Conservation (phyloP, 495 filamentous ascomycete genomes). For the Aspergillus egyptiacus region DNA sequence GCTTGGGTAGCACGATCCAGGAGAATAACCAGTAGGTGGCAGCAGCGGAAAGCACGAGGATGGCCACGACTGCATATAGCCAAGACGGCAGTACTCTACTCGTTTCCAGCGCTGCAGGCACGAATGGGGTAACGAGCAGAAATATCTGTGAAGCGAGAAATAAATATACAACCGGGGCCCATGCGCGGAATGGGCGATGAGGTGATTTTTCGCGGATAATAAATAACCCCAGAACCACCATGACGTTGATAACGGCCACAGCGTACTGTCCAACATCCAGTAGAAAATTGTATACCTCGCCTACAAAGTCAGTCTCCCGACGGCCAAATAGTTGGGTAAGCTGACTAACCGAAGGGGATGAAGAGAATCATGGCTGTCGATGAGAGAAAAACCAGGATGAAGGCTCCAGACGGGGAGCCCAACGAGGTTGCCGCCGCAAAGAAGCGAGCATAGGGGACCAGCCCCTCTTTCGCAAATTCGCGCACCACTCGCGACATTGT, state of each 20-base stretch:
- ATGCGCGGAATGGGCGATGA: constrained; percentile 57
- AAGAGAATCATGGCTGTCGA: constrained; percentile 56
- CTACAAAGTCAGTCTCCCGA: background rate
- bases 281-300: constrained; percentile 61
- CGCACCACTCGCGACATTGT: constrained; percentile 58
- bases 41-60: constrained; percentile 24
- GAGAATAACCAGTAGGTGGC: constrained; percentile 28
- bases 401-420: constrained; percentile 54
- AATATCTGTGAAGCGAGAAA: constrained; percentile 33
- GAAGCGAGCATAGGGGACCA: constrained; percentile 57
- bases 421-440: constrained; percentile 59
- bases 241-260: constrained; percentile 51
- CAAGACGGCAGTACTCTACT: constrained; percentile 32
- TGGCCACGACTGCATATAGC: constrained; percentile 32
- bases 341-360: constrained; percentile 42
- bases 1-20: constrained; percentile 4
- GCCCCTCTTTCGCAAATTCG: constrained; percentile 57
- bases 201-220: constrained; percentile 53
- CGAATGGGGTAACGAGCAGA: constrained; percentile 36
- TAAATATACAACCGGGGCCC: constrained; percentile 35
- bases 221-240: constrained; percentile 52
- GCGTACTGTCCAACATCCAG: constrained; percentile 64
- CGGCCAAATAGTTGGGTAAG: background rate
- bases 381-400: constrained; percentile 59
- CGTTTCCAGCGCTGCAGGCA: constrained; percentile 20